Evolutionary conservation across 257 asterid genomes (phyloP).

Genomic region (Salvia miltiorrhiza): DNA sequence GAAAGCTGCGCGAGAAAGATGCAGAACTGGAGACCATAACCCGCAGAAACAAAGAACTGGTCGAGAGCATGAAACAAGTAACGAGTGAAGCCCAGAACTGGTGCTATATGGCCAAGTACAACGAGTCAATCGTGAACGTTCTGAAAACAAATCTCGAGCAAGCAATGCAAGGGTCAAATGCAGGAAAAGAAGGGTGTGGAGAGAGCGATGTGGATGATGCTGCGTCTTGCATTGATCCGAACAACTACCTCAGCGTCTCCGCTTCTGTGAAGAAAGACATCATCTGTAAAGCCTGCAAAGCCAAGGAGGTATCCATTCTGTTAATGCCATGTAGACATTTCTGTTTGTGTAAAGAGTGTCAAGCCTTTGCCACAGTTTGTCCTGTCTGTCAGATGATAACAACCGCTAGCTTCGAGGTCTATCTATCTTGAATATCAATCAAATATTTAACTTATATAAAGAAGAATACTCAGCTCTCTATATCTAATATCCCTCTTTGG

Average conservation of each 20-base stretch:
- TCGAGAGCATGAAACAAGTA: slow-evolving; percentile 63
- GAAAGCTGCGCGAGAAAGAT: slow-evolving; percentile 65
- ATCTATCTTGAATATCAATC: slow-evolving; percentile 46
- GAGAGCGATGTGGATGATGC: slow-evolving; percentile 68
- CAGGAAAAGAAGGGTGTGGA: slow-evolving; percentile 63
- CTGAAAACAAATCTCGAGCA: slow-evolving; percentile 62
- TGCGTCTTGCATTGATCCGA: slow-evolving; percentile 59
- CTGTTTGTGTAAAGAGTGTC: slow-evolving; percentile 83
- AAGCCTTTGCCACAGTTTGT: slow-evolving; percentile 55
- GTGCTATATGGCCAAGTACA: slow-evolving; percentile 84
- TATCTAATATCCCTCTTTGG: neutral
- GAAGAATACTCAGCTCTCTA: neutral
- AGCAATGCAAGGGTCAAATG: slow-evolving; percentile 49
- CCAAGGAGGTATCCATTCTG: slow-evolving; percentile 58
- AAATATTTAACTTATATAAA: slow-evolving; percentile 16
- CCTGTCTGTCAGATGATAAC: slow-evolving; percentile 69
- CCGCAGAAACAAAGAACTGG: slow-evolving; percentile 64
- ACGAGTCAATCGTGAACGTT: slow-evolving; percentile 67
- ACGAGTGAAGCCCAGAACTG: slow-evolving; percentile 75
- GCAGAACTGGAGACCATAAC: slow-evolving; percentile 54
- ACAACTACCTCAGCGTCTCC: slow-evolving; percentile 37
- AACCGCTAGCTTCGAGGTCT: slow-evolving; percentile 62
- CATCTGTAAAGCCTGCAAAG: slow-evolving; percentile 57
- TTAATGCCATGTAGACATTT: slow-evolving; percentile 91
- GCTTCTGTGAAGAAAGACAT: slow-evolving; percentile 22